Evolutionary conservation across 768 basidiomycete species (phyloP).

Genomic region (Cystobasidium tubakii): DNA sequence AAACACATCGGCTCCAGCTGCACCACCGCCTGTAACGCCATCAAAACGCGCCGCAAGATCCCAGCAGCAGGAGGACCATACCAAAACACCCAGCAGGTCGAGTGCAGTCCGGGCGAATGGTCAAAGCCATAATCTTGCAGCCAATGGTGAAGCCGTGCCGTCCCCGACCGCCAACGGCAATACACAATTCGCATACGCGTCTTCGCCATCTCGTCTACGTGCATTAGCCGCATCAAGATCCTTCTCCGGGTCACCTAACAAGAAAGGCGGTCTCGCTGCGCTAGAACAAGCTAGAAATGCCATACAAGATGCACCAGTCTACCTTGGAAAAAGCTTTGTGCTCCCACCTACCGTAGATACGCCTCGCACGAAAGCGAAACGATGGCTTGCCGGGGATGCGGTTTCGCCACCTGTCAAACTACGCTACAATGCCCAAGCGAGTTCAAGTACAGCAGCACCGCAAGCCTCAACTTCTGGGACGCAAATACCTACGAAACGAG

Average conservation of each 20-base stretch:
- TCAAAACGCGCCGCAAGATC: conserved; percentile 3
- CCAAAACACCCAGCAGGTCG: conserved; percentile 42
- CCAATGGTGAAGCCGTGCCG: not conserved
- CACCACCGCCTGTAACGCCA: not conserved
- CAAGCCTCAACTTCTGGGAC: not conserved
- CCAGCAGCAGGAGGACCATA: conserved; percentile 19
- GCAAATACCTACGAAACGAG: not conserved
- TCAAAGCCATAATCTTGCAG: not conserved
- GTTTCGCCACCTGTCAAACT: conserved; percentile 3
- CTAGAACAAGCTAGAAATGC: not conserved
- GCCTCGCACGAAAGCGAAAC: conserved; percentile 34
- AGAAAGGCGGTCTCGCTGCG: not conserved
- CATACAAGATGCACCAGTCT: not conserved
- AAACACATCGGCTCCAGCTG: not conserved
- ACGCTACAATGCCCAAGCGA: not conserved
- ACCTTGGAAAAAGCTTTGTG: conserved; percentile 1
- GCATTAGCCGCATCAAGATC: conserved; percentile 43
- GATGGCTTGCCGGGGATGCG: conserved; percentile 33
- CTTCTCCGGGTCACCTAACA: conserved; percentile 40
- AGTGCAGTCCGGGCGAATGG: conserved; percentile 1
- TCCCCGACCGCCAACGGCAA: not conserved
- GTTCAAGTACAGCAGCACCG: not conserved
- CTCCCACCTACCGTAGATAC: conserved; percentile 29
- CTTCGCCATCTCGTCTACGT: conserved; percentile 44
- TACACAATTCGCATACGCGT: conserved; percentile 41